Conservation (phyloP, 164 flowering plant genomes). For the Aristolochia fimbriata region DNA sequence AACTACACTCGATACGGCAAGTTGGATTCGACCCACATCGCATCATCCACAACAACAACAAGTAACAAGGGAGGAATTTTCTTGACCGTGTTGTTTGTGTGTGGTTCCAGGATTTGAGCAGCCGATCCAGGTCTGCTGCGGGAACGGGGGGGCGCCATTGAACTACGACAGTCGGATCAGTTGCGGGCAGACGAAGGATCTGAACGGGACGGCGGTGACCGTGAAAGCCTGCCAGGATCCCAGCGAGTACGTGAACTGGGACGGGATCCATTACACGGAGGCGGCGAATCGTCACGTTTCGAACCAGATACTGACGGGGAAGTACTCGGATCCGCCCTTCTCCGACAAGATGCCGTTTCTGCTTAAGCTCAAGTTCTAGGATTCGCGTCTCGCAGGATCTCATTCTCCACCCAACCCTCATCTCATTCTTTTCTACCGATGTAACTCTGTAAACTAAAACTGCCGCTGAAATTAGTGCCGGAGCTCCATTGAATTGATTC, state of each 20-base stretch:
- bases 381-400: background rate
- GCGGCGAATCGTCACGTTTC: constrained; percentile 66
- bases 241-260: constrained; percentile 68
- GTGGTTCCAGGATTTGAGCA: constrained; percentile 58
- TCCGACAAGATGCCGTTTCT: constrained; percentile 49
- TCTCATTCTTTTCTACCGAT: no score
- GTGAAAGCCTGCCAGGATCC: constrained; percentile 49
- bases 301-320: constrained; percentile 67
- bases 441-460: no score
- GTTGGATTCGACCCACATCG: constrained; percentile 5
- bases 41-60: no score
- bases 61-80: no score
- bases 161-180: constrained; percentile 50
- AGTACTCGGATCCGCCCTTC: constrained; percentile 66
- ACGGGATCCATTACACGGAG: constrained; percentile 82
- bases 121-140: constrained; percentile 64
- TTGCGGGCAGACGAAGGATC: constrained; percentile 55
- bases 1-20: constrained; percentile 70
- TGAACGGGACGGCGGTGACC: constrained; percentile 56
- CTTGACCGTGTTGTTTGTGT: background rate
- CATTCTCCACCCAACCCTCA: no score
- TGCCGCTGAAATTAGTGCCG: no score
- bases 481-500: no score
- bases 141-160: constrained; percentile 70
- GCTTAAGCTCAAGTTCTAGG: constrained; percentile 41